These are phyloP conservation scores for Diplocarpon mali DNA, from an alignment of 2,329 filamentous ascomycete species.

Conservation along the genomic window DNA sequence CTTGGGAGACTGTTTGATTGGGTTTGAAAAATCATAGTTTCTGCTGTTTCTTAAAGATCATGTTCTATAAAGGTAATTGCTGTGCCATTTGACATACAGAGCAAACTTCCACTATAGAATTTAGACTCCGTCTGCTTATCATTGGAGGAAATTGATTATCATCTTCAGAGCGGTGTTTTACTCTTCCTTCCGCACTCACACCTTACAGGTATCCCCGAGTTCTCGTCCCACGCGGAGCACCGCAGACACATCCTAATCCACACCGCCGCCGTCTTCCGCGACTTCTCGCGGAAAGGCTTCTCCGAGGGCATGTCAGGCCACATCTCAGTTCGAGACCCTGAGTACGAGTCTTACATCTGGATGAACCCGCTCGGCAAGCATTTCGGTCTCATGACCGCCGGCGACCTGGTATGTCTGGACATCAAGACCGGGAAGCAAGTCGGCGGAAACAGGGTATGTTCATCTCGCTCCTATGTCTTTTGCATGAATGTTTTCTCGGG, in stretches of 20 bases:
- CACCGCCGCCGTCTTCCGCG: conserved; percentile 58
- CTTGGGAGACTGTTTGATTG: neutral
- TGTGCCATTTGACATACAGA: too few relatives aligned
- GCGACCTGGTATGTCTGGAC: conserved; percentile 57
- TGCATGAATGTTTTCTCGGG: too few relatives aligned
- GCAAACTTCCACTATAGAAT: too few relatives aligned
- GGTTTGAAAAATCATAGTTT: neutral
- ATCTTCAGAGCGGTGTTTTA: neutral
- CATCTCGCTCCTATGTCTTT: neutral
- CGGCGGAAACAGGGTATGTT: conserved; percentile 42
- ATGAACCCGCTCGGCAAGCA: conserved; percentile 56
- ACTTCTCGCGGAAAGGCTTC: conserved; percentile 54
- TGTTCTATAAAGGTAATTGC: too few relatives aligned
- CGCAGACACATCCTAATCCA: conserved; percentile 54
- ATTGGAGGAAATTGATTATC: too few relatives aligned
- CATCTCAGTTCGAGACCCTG: conserved; percentile 56
- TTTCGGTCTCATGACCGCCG: conserved; percentile 52
- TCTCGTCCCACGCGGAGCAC: conserved; percentile 41
- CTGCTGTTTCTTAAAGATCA: too few relatives aligned
- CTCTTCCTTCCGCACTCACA: neutral
- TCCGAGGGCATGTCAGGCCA: conserved; percentile 60
- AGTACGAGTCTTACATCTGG: conserved; percentile 52
- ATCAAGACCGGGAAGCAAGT: conserved; percentile 47
- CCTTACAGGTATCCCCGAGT: conserved; percentile 41
- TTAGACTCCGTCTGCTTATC: too few relatives aligned